phyloP scores from a whole-genome alignment of 2,329 filamentous ascomycete species.

The Amauroascus verrucosus region DNA sequence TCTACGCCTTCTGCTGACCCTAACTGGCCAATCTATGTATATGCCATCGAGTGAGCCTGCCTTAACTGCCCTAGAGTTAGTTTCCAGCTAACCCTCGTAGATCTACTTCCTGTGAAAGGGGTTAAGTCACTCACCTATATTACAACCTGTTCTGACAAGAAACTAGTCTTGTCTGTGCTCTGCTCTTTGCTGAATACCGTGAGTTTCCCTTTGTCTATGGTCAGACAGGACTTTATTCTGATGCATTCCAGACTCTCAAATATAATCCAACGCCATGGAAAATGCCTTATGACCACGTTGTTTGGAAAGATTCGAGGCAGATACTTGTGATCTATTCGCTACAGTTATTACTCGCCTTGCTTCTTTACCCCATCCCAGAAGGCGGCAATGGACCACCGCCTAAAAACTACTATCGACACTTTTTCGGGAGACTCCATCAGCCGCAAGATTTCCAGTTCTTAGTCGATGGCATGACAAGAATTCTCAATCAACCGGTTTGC shows the following conservation, averaged over 20 bases:
- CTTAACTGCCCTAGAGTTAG: background rate
- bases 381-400: slow-evolving; percentile 52
- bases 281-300: slow-evolving; percentile 84
- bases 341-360: slow-evolving; percentile 73
- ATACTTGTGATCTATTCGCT: slow-evolving; percentile 84
- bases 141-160: slow-evolving; percentile 78
- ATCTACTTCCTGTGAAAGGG: slow-evolving; percentile 66
- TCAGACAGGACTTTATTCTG: background rate
- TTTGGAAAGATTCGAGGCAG: slow-evolving; percentile 84
- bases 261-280: slow-evolving; percentile 93
- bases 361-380: slow-evolving; percentile 83
- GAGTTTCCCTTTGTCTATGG: slow-evolving; percentile 29
- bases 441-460: slow-evolving; percentile 97
- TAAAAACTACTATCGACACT: slow-evolving; percentile 92
- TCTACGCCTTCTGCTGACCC: slow-evolving; percentile 69
- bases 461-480: slow-evolving; percentile 83
- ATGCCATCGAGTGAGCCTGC: slow-evolving; percentile 56
- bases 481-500: slow-evolving; percentile 70
- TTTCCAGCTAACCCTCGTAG: slow-evolving; percentile 23
- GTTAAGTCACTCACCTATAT: slow-evolving; percentile 80
- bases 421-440: slow-evolving; percentile 77
- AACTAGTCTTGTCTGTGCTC: slow-evolving; percentile 76
- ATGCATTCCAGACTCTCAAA: slow-evolving; percentile 60
- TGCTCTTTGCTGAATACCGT: slow-evolving; percentile 93
- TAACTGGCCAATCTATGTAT: slow-evolving; percentile 90